Conservation (phyloP, 225 moss, liverwort and hornwort species). For the Bryoerythrophyllum caledonicum region DNA sequence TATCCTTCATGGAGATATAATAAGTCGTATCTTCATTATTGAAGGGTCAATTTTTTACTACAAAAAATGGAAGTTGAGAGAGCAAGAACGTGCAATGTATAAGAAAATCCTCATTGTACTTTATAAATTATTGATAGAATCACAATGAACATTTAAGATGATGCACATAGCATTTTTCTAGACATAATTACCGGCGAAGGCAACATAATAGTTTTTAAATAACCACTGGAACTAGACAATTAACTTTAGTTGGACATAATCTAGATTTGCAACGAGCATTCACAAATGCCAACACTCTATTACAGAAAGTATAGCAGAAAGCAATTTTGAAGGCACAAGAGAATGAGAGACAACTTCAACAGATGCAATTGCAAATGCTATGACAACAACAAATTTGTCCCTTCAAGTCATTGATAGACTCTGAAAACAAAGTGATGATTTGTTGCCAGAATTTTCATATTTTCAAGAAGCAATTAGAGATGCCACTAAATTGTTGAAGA, state of each 20-base stretch:
- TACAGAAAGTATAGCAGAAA: too few species aligned
- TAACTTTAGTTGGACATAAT: background rate
- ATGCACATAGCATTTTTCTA: background rate
- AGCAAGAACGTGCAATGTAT: too few species aligned
- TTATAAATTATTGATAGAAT: background rate
- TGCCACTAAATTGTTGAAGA: conserved; percentile 7
- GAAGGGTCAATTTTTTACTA: background rate
- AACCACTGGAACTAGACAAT: background rate
- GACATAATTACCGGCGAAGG: background rate
- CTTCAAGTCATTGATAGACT: background rate
- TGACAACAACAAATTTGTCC: background rate
- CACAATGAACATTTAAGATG: background rate
- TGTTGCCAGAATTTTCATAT: conserved; percentile 15
- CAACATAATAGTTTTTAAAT: background rate
- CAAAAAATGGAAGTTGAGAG: background rate
- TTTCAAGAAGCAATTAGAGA: background rate
- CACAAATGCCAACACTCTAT: too few species aligned
- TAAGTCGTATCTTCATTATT: background rate
- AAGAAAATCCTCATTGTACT: background rate
- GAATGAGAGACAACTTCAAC: conserved; percentile 25
- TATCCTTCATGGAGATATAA: background rate
- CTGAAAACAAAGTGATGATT: background rate
- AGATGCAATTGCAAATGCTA: background rate
- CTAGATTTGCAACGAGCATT: conserved; percentile 42
- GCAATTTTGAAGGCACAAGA: background rate